Evolutionary conservation across 129 eudicot species (phyloP).

Genomic region (carrot (Daucus carota)): DH1_v3.0 NC_030388.2:20648001-20648500

Average conservation of each 20-base stretch:
- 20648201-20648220: neutral
- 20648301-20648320: neutral
- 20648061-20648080: neutral
- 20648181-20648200: neutral
- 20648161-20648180: neutral
- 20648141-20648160: neutral
- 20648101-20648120: neutral
- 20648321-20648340: slow-evolving; percentile 88
- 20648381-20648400: slow-evolving; percentile 83
- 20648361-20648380: slow-evolving; percentile 89
- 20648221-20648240: neutral
- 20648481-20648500: neutral
- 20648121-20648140: neutral
- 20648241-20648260: neutral
- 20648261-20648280: neutral
- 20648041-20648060: neutral
- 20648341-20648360: slow-evolving; percentile 84
- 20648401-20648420: slow-evolving; percentile 84
- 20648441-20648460: neutral
- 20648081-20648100: neutral
- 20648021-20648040: neutral
- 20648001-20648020: neutral
- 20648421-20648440: slow-evolving; percentile 4
- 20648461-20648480: neutral
- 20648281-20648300: neutral